Conservation (phyloP, 1,284 basidiomycete species). For the Ganoderma multipileum region DNA sequence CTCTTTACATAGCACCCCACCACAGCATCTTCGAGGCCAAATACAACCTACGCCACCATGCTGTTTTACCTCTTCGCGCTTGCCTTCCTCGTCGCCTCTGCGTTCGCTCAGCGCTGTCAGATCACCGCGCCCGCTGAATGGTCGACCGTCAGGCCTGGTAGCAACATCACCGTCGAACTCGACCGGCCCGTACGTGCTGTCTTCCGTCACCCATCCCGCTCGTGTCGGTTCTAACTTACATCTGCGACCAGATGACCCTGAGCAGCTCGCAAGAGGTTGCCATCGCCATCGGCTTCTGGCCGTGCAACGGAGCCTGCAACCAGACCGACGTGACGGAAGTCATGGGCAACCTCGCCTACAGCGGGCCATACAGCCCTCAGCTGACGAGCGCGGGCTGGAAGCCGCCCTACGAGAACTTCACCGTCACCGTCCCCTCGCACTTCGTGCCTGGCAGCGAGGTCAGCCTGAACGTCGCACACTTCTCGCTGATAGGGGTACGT, state of each 20-base stretch:
- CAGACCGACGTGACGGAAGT: slow-evolving; percentile 41
- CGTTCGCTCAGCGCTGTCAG: slow-evolving; percentile 48
- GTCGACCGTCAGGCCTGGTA: slow-evolving; percentile 43
- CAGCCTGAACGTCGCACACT: slow-evolving; percentile 50
- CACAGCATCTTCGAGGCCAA: background rate
- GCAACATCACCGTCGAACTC: slow-evolving; percentile 49
- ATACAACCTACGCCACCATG: background rate
- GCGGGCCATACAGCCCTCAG: slow-evolving; percentile 50
- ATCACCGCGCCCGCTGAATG: slow-evolving; percentile 48
- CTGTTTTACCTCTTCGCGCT: background rate
- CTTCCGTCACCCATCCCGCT: background rate
- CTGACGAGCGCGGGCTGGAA: slow-evolving; percentile 34
- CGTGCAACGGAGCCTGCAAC: slow-evolving; percentile 40
- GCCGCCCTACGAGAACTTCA: slow-evolving; percentile 58
- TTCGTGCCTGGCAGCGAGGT: slow-evolving; percentile 40
- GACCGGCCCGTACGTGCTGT: slow-evolving; percentile 48
- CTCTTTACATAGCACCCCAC: background rate
- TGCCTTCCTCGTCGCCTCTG: slow-evolving; percentile 32
- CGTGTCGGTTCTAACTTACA: background rate
- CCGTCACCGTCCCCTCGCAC: slow-evolving; percentile 49
- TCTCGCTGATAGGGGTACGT: slow-evolving; percentile 56
- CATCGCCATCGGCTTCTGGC: slow-evolving; percentile 48
- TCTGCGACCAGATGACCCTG: slow-evolving; percentile 42
- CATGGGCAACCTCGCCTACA: slow-evolving; percentile 53
- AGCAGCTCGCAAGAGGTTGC: slow-evolving; percentile 49